Evolutionary conservation across 2,329 filamentous ascomycete species (phyloP), one percentile per base, ranked within the genome.

Genomic region (Dothideomycetes sp.): DNA sequence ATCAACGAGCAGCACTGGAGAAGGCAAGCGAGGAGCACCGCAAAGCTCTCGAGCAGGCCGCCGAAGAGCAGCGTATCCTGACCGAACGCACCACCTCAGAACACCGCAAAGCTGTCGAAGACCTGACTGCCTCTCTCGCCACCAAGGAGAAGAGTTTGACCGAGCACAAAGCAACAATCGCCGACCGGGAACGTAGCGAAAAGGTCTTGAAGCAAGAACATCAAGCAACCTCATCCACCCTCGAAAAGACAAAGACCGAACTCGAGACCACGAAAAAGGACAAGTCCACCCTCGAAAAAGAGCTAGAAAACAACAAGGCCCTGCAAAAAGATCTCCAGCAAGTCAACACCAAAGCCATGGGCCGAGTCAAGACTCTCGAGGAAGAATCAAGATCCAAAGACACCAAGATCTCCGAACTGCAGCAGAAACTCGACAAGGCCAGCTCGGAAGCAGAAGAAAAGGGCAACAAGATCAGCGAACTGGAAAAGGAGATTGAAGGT

Each of bases 391-490:
- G 45, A 15, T 5, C 35, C 11, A 30, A 22, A 5, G 33, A 46
- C 18, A 24, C 17, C 11, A 39, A 38, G 18, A 27, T 42, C 22
- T 47, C 46, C 9, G 44, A 49, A 9, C 43, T 54, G 1, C 44
- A 36, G 2, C 34, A 47, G n/a, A 48, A 52, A 30, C 37, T 54
- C 5, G 51, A 55, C 16, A 46, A 53, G 23, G 32, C 43, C 8
- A 47, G 53, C 30, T 44, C 47, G 3, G 52, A 55, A 4, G 41
- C 52, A 11, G 47, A 50, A 12, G 39, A 33, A 15, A 45, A 48
- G 17, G 47, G 50, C 20, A 48, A 40, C 16, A 50, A 54, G 34
- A 38, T 62, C 13, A 63, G 70, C 29, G 67, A 71, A 15, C 60
- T 64, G 15, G 64, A 70, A n/a, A 51, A 53, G 20, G 52, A 55